Base-by-base conservation (phyloP, 1,139 yeast genomes). In the Lodderomyces metapsilosis region DNA sequence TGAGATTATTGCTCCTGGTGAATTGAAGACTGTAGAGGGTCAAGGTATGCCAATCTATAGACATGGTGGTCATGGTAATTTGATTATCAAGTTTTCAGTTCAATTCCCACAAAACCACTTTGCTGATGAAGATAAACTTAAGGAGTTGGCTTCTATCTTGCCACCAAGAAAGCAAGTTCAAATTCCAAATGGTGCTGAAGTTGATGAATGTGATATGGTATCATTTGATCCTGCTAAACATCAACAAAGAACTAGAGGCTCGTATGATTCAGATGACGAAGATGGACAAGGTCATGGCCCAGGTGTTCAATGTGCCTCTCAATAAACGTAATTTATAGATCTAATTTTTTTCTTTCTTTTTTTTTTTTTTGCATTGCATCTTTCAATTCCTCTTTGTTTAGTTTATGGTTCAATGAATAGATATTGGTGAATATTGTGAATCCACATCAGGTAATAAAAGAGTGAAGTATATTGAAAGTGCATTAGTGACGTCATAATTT, bases 1-100 rank as follows among this genome's bases (percentile, higher is more conserved):
- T 63, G 97, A 91, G 70, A 89, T 91, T 47, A 86, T 94, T 50
- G 60, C 91, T 33, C 98, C 98, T 44, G 95, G 88, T 50, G 64
- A 74, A 35, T 71, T 84, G 55, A 89, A 88, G 70, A 88, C 88
- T 43, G 71, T 92, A 52, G 94, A 87, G 56, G 88, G 84, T 56
- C 91, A 91, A 70, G 99, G 99, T 83, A 92, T 92, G 98, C 94
- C 94, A 60, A 67, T 85, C 55, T 80, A 73, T 61, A 83, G 85
- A 71, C 80, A 78, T 58, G 88, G 91, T 56, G 86, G 88, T 44
- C 71, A 66, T 56, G 94, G 94, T 70, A 78, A 84, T 62, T 74
- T 85, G 62, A 78, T 84, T 52, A 68, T 85, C 52, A 82, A 82
- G 61, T 85, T 85, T 65, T 73, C 74, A 45, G 74, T 85, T 54